Evolutionary conservation across 257 asterid genomes (phyloP).

Genomic region (Solanum pinnatisectum): DNA sequence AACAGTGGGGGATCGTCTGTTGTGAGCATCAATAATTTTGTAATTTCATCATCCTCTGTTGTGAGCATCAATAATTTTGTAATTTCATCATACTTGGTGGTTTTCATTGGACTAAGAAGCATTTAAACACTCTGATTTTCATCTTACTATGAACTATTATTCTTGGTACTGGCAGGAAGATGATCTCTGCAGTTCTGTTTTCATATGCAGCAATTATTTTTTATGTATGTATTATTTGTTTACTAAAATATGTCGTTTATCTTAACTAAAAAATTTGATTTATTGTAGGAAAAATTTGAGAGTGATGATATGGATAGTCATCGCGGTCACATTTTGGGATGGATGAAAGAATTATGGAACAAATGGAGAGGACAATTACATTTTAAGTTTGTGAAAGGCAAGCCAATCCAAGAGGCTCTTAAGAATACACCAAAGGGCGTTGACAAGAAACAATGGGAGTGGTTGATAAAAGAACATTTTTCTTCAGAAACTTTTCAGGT

Average conservation of each 20-base stretch:
- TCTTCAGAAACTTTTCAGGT: not conserved
- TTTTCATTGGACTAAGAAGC: not conserved
- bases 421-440: not conserved
- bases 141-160: not conserved
- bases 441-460: not conserved
- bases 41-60: not conserved
- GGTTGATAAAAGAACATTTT: not conserved
- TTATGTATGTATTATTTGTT: not conserved
- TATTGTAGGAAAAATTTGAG: not conserved
- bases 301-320: not conserved
- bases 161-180: not conserved
- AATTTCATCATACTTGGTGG: not conserved
- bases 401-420: not conserved
- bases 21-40: not conserved
- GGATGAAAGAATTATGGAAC: not conserved
- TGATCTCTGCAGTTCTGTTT: not conserved
- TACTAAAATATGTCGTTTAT: not conserved
- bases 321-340: not conserved
- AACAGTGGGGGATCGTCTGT: not conserved
- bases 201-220: not conserved
- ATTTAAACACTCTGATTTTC: not conserved
- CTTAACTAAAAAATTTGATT: not conserved
- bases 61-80: not conserved
- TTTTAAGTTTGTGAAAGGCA: not conserved
- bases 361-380: not conserved